Evolutionary conservation across 2,329 filamentous ascomycete genomes (phyloP).

Genomic region (Fusarium longipes): DNA sequence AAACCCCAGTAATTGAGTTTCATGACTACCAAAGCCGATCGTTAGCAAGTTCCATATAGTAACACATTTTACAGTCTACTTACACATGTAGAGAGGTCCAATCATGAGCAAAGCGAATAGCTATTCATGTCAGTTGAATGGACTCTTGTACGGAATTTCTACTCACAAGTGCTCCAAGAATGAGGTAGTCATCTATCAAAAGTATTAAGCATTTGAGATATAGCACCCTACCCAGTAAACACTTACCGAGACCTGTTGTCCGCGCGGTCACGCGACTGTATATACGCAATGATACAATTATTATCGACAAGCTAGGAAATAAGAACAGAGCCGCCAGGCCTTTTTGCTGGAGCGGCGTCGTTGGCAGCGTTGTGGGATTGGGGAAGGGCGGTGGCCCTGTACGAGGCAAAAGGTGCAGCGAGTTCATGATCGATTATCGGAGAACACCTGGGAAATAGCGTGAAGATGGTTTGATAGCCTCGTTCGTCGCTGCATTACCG

Average conservation of each 20-base stretch:
- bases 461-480: neutral
- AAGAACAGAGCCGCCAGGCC: conserved; percentile 50
- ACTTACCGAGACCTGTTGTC: conserved; percentile 42
- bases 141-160: accelerated
- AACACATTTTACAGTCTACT: no score
- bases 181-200: conserved; percentile 27
- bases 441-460: neutral
- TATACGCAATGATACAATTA: conserved; percentile 44
- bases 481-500: neutral
- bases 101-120: conserved; percentile 35
- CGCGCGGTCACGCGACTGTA: conserved; percentile 47
- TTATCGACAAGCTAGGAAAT: conserved; percentile 47
- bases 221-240: accelerated
- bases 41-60: accelerated
- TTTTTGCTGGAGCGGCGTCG: conserved; percentile 48
- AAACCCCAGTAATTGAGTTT: conserved; percentile 52
- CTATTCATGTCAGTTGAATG: conserved; percentile 1
- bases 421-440: conserved; percentile 22
- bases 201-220: neutral
- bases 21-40: conserved; percentile 23
- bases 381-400: conserved; percentile 37
- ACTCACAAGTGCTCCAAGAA: conserved; percentile 28
- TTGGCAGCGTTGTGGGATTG: conserved; percentile 48
- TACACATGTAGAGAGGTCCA: conserved; percentile 35
- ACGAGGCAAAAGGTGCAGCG: conserved; percentile 15